phyloP scores from a whole-genome alignment of 257 asterid genomes.

The Solanum verrucosum region DNA sequence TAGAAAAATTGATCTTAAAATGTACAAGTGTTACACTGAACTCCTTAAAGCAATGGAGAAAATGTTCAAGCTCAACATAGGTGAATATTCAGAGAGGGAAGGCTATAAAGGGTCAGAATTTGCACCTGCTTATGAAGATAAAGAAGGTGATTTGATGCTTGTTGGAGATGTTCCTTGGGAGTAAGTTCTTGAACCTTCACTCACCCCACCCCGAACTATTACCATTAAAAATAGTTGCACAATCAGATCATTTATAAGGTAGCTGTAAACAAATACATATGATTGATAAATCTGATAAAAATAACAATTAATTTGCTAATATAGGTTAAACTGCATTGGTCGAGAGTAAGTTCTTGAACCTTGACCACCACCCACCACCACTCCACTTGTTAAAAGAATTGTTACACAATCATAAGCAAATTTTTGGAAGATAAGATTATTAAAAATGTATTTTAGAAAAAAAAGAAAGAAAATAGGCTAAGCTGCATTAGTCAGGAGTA shows the following conservation, averaged over 20 bases:
- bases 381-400: neutral
- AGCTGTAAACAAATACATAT: neutral
- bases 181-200: slow-evolving; percentile 4
- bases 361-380: neutral
- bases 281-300: neutral
- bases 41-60: slow-evolving; percentile 41
- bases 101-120: slow-evolving; percentile 46
- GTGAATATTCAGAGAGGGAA: slow-evolving; percentile 47
- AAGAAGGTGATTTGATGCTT: neutral
- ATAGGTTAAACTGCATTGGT: neutral
- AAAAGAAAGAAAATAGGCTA: neutral
- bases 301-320: neutral
- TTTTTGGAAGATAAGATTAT: neutral
- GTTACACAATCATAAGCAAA: neutral
- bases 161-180: neutral
- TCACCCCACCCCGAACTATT: neutral
- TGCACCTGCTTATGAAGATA: slow-evolving; percentile 43
- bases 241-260: neutral
- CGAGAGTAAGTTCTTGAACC: neutral
- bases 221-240: neutral
- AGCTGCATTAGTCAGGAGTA: neutral
- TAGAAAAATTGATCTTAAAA: slow-evolving; percentile 51
- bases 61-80: slow-evolving; percentile 54
- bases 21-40: slow-evolving; percentile 31
- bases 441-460: neutral